phyloP scores from a whole-genome alignment of 108 stramenopile genomes.

The Cyclotella kingstonii region DNA sequence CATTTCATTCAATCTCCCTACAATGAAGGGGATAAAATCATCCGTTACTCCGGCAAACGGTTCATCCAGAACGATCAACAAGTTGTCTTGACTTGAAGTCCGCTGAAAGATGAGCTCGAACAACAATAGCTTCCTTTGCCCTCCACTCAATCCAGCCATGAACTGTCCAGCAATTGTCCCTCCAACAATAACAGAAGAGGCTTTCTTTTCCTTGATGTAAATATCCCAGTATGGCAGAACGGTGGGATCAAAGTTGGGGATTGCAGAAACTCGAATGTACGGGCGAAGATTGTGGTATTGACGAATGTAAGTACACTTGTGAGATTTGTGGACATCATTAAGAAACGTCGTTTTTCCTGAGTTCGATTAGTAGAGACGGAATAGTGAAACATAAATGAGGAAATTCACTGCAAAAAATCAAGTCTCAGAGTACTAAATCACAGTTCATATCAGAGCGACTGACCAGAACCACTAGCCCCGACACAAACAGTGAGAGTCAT shows the following conservation, averaged over 20 bases:
- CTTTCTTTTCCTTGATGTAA: constrained; percentile 57
- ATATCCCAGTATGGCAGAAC: constrained; percentile 69
- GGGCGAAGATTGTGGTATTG: constrained; percentile 77
- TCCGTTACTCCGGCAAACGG: constrained; percentile 75
- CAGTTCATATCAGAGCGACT: background rate
- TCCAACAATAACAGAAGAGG: constrained; percentile 49
- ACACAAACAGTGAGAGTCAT: constrained; percentile 47
- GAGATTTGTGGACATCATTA: constrained; percentile 62
- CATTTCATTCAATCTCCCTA: constrained; percentile 51
- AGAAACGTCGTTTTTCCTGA: constrained; percentile 71
- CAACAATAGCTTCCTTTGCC: constrained; percentile 63
- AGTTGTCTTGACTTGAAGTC: constrained; percentile 37
- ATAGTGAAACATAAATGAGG: background rate
- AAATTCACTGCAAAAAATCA: background rate
- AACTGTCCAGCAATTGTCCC: constrained; percentile 76
- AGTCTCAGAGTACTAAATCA: background rate
- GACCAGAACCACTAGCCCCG: constrained; percentile 39
- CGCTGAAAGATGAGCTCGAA: constrained; percentile 73
- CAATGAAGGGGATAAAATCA: constrained; percentile 71
- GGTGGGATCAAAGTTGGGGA: constrained; percentile 70
- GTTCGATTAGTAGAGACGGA: background rate
- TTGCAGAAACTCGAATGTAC: constrained; percentile 52
- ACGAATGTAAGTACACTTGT: constrained; percentile 74
- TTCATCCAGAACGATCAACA: constrained; percentile 63
- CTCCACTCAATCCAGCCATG: constrained; percentile 64